These are phyloP conservation scores for Starmerella asiatica DNA, from an alignment of 805 yeast genomes.

Conservation along the genomic window DNA sequence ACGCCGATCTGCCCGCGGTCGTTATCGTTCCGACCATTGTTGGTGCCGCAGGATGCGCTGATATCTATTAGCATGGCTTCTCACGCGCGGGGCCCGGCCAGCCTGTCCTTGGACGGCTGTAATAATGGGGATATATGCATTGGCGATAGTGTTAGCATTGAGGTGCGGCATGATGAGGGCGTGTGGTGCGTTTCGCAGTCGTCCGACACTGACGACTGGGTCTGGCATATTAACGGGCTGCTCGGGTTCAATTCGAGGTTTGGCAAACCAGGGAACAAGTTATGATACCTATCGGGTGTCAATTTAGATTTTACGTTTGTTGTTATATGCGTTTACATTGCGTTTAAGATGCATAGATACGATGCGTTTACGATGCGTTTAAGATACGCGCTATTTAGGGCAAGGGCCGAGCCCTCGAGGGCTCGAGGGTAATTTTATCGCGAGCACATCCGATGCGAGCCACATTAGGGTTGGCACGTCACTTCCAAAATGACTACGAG, in stretches of 20 bases:
- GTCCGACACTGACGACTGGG: conserved; percentile 73
- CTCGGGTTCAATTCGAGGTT: conserved; percentile 81
- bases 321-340: no score
- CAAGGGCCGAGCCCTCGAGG: no score
- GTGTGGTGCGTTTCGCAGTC: conserved; percentile 73
- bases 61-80: conserved; percentile 31
- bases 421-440: no score
- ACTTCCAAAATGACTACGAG: no score
- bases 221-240: conserved; percentile 71
- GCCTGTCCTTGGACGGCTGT: conserved; percentile 72
- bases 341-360: no score
- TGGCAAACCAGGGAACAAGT: conserved; percentile 30
- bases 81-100: conserved; percentile 30
- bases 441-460: no score
- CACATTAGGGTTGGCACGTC: no score
- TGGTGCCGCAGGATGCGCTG: conserved; percentile 66
- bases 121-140: conserved; percentile 52
- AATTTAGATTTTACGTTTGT: no score
- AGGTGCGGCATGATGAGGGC: conserved; percentile 33
- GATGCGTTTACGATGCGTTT: no score
- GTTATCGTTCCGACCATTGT: conserved; percentile 74
- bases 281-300: no score
- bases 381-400: no score
- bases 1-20: conserved; percentile 91
- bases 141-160: conserved; percentile 42